A percentile compares a stretch with the other conserved stretches of the same genome.
Evolutionary conservation across 352 stramenopile species (phyloP).

Genomic region (Aphanomyces euteiches): DNA sequence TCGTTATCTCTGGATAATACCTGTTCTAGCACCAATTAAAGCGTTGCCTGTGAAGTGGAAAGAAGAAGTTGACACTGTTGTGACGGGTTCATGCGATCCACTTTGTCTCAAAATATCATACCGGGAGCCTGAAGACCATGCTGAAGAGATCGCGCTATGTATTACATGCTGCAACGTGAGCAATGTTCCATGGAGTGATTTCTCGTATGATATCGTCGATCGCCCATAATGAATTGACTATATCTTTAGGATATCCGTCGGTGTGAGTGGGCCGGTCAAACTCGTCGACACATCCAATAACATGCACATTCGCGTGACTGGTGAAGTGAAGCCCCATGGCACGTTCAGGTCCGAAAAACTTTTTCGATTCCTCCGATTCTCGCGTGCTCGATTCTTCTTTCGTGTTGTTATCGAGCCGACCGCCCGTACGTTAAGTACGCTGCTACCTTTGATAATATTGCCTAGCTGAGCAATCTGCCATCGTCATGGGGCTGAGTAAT

Average conservation of each 20-base stretch:
- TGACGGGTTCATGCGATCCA: slow-evolving; percentile 62
- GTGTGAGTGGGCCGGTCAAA: slow-evolving; percentile 41
- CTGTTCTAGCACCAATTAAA: not conserved
- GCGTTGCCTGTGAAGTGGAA: not conserved
- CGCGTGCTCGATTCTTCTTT: slow-evolving; percentile 48
- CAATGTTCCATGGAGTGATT: slow-evolving; percentile 53
- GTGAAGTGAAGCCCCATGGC: slow-evolving; percentile 53
- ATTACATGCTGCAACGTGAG: slow-evolving; percentile 67
- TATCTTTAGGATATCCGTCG: slow-evolving; percentile 42
- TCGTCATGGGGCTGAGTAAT: slow-evolving; percentile 40
- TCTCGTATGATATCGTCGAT: slow-evolving; percentile 37
- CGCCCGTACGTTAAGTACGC: slow-evolving; percentile 22
- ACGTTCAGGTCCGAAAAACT: slow-evolving; percentile 62
- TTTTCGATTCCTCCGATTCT: slow-evolving; percentile 63
- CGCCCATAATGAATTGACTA: not conserved
- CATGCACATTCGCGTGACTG: slow-evolving; percentile 48
- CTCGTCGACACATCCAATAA: slow-evolving; percentile 57
- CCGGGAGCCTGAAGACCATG: slow-evolving; percentile 50
- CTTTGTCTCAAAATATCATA: slow-evolving; percentile 57
- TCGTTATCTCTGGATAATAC: not conserved
- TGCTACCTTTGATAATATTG: not conserved
- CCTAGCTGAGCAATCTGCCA: slow-evolving; percentile 21
- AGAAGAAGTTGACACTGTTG: slow-evolving; percentile 28
- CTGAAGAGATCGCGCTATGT: slow-evolving; percentile 40
- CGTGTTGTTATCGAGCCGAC: slow-evolving; percentile 51